Percentiles rank a stretch among this genome's conserved stretches.
Evolutionary conservation across 2,329 filamentous ascomycete species (phyloP).

Genomic region (Ophiocordyceps camponoti-floridani): DNA sequence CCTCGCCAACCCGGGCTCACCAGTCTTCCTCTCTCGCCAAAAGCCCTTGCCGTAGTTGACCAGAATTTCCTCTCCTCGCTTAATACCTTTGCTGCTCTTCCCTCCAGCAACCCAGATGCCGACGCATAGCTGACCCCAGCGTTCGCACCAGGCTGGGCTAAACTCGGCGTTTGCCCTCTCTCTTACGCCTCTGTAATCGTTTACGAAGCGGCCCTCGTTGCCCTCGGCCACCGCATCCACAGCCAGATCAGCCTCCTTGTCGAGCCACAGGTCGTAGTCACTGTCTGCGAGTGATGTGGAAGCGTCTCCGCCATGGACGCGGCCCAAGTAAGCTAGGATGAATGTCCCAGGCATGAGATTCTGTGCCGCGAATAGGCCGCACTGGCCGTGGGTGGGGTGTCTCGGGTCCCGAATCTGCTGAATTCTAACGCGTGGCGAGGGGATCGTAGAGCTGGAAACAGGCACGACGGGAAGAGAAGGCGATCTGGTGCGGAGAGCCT

Average conservation of each 20-base stretch:
- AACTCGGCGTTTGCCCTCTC: constrained; percentile 40
- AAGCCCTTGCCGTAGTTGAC: constrained; percentile 53
- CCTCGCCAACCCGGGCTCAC: constrained; percentile 2
- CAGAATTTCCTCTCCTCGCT: constrained; percentile 44
- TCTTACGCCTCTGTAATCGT: constrained; percentile 44
- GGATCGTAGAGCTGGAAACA: constrained; percentile 17
- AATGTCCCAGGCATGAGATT: constrained; percentile 34
- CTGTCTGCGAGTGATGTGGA: constrained; percentile 11
- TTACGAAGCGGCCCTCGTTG: constrained; percentile 49
- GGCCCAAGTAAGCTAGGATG: constrained; percentile 43
- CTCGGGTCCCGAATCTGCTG: constrained; percentile 26
- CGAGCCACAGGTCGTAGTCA: constrained; percentile 49
- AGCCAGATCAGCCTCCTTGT: constrained; percentile 32
- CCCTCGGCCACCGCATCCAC: constrained; percentile 40
- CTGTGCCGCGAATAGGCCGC: constrained; percentile 40
- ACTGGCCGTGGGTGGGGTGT: constrained; percentile 41
- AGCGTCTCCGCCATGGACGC: constrained; percentile 26
- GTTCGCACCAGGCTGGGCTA: constrained; percentile 35
- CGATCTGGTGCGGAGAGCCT: constrained; percentile 15
- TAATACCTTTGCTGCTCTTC: constrained; percentile 11
- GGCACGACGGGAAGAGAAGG: constrained; percentile 8
- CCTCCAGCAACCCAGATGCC: constrained; percentile 34
- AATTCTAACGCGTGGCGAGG: constrained; percentile 34
- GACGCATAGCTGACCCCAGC: constrained; percentile 33
- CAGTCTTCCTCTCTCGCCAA: constrained; percentile 27